Evolutionary conservation across 2,329 filamentous ascomycete genomes (phyloP), one percentile per base, ranked within the genome.

Genomic region (Alternaria sp.): DNA sequence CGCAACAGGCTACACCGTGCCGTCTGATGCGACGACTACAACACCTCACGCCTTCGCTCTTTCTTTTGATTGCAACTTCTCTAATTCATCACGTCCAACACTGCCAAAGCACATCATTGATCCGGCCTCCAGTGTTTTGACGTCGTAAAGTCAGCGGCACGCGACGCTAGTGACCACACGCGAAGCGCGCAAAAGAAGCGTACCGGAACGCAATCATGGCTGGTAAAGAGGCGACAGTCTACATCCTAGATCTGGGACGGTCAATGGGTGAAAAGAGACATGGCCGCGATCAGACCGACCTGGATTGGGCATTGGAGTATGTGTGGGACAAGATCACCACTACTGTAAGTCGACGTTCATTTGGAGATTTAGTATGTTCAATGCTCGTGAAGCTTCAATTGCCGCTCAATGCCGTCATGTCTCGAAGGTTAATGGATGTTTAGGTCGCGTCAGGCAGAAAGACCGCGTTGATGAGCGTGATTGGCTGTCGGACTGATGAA

Each of bases 241-340:
- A 96, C 80, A 91, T 99, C 71, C 82, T 99, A 64, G 96, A 99
- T 81, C 84, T 97, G 23, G 94, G 93, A 61, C 85, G 83, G 74
- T 92, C 94, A n/a, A 97, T 97, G 92, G 90, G 86, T 61, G 84
- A 91, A 76, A 86, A 84, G 71, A 87, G 89, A 71, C 85, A 88
- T 81, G 93, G 91, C 25, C 89, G 96, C 69, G 77, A 83, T 19
- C 88, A 95, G 77, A 91, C 91, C 4, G 91, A 98, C 77, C 87
- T 99, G 17, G 93, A 97, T 64, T 99, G 91, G 89, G 88, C 89
- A 51, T 90, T 98, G 88, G 88, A 89, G 66, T 99, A 97, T 81
- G 87, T 98, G 53, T 99, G 95, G 94, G 95, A 98, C 84, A 96
- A 92, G 77, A 91, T 96, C 69, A 90, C 90, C 6, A 88, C 87